Percentiles rank a stretch among this genome's conserved stretches.
These are phyloP conservation scores for Penicillium salamii DNA, from an alignment of 495 filamentous ascomycete genomes.

Conservation along the genomic window DNA sequence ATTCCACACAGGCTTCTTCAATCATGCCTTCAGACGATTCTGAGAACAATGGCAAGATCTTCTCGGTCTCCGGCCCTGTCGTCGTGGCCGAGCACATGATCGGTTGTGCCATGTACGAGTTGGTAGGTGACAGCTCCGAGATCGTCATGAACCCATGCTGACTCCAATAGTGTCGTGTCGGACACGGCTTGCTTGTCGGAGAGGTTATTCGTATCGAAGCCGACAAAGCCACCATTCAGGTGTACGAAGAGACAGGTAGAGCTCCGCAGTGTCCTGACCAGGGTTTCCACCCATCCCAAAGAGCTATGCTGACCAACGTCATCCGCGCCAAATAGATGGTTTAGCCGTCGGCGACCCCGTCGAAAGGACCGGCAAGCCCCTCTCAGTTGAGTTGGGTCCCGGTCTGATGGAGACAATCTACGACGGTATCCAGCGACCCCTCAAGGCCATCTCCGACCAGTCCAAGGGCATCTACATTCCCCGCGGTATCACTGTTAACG, in stretches of 20 bases:
- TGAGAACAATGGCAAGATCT: slow-evolving; percentile 57
- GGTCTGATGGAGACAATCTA: slow-evolving; percentile 99
- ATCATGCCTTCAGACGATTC: slow-evolving; percentile 59
- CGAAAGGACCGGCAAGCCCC: slow-evolving; percentile 81
- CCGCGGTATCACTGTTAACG: slow-evolving; percentile 85
- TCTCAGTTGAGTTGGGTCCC: slow-evolving; percentile 95
- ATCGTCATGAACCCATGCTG: slow-evolving; percentile 7
- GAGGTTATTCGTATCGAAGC: slow-evolving; percentile 97
- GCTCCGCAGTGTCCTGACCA: slow-evolving; percentile 9
- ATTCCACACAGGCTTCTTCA: slow-evolving; percentile 38
- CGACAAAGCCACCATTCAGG: slow-evolving; percentile 95
- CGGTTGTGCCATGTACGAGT: slow-evolving; percentile 99
- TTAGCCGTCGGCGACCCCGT: slow-evolving; percentile 96
- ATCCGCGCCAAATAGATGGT: slow-evolving; percentile 59
- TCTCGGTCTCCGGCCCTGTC: slow-evolving; percentile 70
- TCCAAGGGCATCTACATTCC: slow-evolving; percentile 94
- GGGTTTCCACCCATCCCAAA: slow-evolving; percentile 12
- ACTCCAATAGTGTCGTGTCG: slow-evolving; percentile 69
- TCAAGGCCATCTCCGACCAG: slow-evolving; percentile 74
- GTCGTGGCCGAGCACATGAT: slow-evolving; percentile 97
- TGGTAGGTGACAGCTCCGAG: slow-evolving; percentile 55
- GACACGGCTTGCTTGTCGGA: slow-evolving; percentile 83
- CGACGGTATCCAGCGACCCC: slow-evolving; percentile 95
- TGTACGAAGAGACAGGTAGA: slow-evolving; percentile 97
- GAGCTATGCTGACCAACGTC: slow-evolving; percentile 18